Evolutionary conservation across 106 monocot species (phyloP).

Genomic region (Allium cepa): DNA sequence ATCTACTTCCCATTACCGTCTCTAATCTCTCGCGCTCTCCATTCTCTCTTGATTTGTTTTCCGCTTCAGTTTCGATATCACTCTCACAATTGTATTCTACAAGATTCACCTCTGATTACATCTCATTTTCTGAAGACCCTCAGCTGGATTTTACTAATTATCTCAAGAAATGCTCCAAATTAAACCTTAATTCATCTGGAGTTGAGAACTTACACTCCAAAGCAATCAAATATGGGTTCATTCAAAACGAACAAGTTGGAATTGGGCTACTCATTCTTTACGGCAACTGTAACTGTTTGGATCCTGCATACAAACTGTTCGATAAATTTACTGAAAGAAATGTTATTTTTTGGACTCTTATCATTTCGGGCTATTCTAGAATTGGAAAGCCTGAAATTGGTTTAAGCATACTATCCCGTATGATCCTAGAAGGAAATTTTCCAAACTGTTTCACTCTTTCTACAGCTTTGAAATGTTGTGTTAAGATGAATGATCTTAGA

Average conservation of each 20-base stretch:
- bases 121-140: background rate
- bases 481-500: slow-evolving; percentile 6
- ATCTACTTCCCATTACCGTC: too few species aligned
- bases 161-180: slow-evolving; percentile 13
- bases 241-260: slow-evolving; percentile 10
- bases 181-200: background rate
- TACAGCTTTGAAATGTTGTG: slow-evolving; percentile 45
- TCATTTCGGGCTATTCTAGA: slow-evolving; percentile 44
- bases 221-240: slow-evolving; percentile 32
- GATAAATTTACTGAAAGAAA: slow-evolving; percentile 36
- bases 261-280: slow-evolving; percentile 26
- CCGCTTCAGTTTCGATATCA: background rate
- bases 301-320: slow-evolving; percentile 41
- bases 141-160: slow-evolving; percentile 7
- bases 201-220: slow-evolving; percentile 23
- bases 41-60: too few species aligned
- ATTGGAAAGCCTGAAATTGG: slow-evolving; percentile 10
- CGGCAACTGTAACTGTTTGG: slow-evolving; percentile 15
- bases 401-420: slow-evolving; percentile 23
- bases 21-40: too few species aligned
- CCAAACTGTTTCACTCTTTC: slow-evolving; percentile 60
- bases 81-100: background rate
- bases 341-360: slow-evolving; percentile 36
- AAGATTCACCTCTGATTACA: background rate
- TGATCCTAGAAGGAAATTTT: slow-evolving; percentile 26